Percentiles rank a stretch among this genome's conserved stretches.
Conservation (phyloP, 2,329 filamentous ascomycete genomes). For the Xylaria sp. region DNA sequence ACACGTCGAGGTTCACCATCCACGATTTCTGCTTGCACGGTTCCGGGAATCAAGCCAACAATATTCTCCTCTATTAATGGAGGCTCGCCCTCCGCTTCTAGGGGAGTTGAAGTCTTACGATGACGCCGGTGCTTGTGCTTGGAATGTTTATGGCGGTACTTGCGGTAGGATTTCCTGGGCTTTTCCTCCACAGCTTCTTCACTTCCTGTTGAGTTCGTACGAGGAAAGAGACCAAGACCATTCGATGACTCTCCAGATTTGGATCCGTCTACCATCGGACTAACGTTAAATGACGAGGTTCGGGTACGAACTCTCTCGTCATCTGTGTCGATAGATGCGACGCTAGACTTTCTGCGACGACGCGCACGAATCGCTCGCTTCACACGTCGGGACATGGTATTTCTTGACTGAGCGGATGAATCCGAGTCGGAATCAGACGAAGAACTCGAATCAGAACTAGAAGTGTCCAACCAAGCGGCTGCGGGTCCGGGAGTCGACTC, state of each 20-base stretch:
- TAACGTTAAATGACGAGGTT: constrained; percentile 56
- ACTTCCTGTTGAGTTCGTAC: constrained; percentile 54
- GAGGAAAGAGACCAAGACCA: constrained; percentile 51
- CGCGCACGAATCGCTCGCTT: constrained; percentile 78
- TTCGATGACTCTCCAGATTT: constrained; percentile 55
- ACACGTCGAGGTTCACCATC: constrained; percentile 64
- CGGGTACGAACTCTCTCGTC: constrained; percentile 50
- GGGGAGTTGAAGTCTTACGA: constrained; percentile 43
- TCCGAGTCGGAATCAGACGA: constrained; percentile 76
- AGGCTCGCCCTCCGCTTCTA: constrained; percentile 39
- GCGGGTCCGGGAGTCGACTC: constrained; percentile 88
- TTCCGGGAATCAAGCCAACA: constrained; percentile 43
- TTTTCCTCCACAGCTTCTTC: constrained; percentile 60
- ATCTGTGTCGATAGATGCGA: constrained; percentile 71
- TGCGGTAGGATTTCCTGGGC: constrained; percentile 51
- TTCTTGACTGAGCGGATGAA: constrained; percentile 67
- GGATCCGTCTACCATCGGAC: constrained; percentile 53
- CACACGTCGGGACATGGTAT: constrained; percentile 78
- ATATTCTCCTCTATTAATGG: constrained; percentile 50
- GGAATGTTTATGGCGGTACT: constrained; percentile 54
- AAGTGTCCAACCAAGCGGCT: constrained; percentile 82
- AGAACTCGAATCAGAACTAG: constrained; percentile 65
- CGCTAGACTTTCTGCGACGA: constrained; percentile 80
- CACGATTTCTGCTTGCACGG: constrained; percentile 31
- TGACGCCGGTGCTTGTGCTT: constrained; percentile 58